These are phyloP conservation scores for Leptomonas seymouri DNA, from an alignment of 208 protist species.

Conservation along the genomic window DNA sequence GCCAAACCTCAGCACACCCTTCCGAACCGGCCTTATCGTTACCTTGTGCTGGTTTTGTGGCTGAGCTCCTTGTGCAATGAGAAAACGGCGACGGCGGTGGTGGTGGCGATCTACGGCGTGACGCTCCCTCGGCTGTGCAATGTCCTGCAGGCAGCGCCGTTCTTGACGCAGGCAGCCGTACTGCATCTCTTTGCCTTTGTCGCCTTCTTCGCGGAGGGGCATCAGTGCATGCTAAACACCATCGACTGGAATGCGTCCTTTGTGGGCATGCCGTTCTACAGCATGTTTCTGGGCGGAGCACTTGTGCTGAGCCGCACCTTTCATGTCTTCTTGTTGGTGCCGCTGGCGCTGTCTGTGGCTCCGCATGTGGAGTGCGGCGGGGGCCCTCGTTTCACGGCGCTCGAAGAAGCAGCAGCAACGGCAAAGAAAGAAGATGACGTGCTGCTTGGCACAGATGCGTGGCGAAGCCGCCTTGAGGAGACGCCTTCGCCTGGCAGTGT, in stretches of 20 bases:
- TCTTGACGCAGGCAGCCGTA: slow-evolving; percentile 38
- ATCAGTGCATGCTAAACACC: slow-evolving; percentile 74
- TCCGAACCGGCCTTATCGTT: slow-evolving; percentile 23
- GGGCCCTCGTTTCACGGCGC: background rate
- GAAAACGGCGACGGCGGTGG: slow-evolving; percentile 33
- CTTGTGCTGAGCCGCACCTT: slow-evolving; percentile 73
- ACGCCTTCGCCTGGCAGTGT: background rate
- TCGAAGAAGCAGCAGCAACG: background rate
- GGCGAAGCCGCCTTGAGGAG: background rate
- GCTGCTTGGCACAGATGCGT: background rate
- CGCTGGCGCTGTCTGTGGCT: slow-evolving; percentile 33
- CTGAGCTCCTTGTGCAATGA: slow-evolving; percentile 58
- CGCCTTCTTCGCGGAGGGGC: slow-evolving; percentile 68
- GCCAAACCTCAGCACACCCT: background rate
- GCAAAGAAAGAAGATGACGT: slow-evolving; percentile 3
- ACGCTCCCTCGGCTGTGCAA: slow-evolving; percentile 32
- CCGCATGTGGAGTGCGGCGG: background rate
- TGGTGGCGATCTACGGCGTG: slow-evolving; percentile 50
- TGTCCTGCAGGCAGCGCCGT: slow-evolving; percentile 8
- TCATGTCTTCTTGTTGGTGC: slow-evolving; percentile 55
- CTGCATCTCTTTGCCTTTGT: slow-evolving; percentile 52
- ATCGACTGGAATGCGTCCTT: slow-evolving; percentile 84
- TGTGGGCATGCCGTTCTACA: slow-evolving; percentile 62
- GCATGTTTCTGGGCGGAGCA: slow-evolving; percentile 49
- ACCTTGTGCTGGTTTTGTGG: slow-evolving; percentile 59